phyloP scores from a whole-genome alignment of 1,284 basidiomycete species.

The Exobasidium rhododendri region DNA sequence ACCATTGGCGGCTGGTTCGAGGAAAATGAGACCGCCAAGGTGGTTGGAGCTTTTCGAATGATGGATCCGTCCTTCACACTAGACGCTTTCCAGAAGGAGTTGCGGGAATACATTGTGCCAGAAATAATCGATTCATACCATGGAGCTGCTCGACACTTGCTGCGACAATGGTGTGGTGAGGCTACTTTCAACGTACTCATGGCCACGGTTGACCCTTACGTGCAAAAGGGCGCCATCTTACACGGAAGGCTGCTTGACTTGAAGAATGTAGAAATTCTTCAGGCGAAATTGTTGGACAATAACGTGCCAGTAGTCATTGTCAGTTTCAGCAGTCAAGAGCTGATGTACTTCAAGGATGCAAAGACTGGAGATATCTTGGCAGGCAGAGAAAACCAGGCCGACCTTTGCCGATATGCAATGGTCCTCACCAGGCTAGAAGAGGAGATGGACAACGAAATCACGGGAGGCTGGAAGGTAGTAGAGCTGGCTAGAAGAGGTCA shows the following conservation, averaged over 20 bases:
- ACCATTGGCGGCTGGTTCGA: slow-evolving; percentile 87
- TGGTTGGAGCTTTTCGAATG: slow-evolving; percentile 77
- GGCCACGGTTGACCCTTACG: slow-evolving; percentile 93
- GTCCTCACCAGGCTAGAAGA: slow-evolving; percentile 78
- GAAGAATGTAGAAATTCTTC: slow-evolving; percentile 45
- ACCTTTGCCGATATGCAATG: slow-evolving; percentile 88
- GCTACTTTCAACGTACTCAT: slow-evolving; percentile 88
- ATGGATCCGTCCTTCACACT: slow-evolving; percentile 83
- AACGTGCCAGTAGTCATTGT: slow-evolving; percentile 86
- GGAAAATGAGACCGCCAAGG: slow-evolving; percentile 95
- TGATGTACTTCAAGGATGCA: slow-evolving; percentile 84
- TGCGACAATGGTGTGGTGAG: slow-evolving; percentile 91
- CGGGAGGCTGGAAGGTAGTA: slow-evolving; percentile 96
- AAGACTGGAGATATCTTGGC: slow-evolving; percentile 80
- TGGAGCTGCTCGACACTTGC: slow-evolving; percentile 76
- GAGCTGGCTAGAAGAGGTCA: slow-evolving; percentile 64
- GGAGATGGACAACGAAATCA: slow-evolving; percentile 68
- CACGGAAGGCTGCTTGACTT: slow-evolving; percentile 48
- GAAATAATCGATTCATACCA: slow-evolving; percentile 96
- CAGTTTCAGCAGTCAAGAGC: slow-evolving; percentile 88
- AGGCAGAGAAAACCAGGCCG: slow-evolving; percentile 82
- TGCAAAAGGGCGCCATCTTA: slow-evolving; percentile 72
- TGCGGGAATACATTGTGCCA: slow-evolving; percentile 94
- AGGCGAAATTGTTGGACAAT: slow-evolving; percentile 62
- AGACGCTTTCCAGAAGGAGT: slow-evolving; percentile 81